Evolutionary conservation across 2,329 filamentous ascomycete genomes (phyloP).

Genomic region (Talaromyces sp.): DNA sequence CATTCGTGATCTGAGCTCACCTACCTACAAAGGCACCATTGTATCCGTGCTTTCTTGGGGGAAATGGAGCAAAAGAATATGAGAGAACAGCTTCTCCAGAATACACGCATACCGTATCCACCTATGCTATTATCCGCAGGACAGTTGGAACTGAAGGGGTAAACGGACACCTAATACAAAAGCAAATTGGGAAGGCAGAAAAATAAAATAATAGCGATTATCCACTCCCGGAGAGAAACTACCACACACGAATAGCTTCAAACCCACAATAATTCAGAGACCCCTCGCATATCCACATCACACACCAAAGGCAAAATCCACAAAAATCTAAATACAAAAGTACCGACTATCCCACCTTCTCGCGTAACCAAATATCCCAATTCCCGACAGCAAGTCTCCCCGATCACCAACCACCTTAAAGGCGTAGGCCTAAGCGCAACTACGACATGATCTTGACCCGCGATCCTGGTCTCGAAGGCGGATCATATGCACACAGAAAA

Average conservation of each 20-base stretch:
- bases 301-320: neutral
- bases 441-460: constrained; percentile 7
- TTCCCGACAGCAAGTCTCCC: neutral
- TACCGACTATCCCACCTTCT: neutral
- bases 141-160: neutral
- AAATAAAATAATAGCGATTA: neutral
- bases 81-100: neutral
- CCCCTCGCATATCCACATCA: constrained; percentile 3
- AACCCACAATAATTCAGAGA: neutral
- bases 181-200: neutral
- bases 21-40: too few species aligned
- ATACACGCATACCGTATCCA: neutral
- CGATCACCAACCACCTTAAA: neutral
- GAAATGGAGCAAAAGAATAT: neutral
- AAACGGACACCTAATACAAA: neutral
- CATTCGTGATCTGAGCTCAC: too few species aligned
- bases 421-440: constrained; percentile 3
- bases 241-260: neutral
- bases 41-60: too few species aligned
- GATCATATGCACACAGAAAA: constrained; percentile 11
- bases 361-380: neutral
- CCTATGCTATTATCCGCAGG: too few species aligned
- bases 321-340: neutral
- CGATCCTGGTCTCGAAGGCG: constrained; percentile 6
- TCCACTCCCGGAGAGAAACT: neutral